Evolutionary conservation across 169 alveolate species (phyloP).

Genomic region (Plasmodium berghei): DNA sequence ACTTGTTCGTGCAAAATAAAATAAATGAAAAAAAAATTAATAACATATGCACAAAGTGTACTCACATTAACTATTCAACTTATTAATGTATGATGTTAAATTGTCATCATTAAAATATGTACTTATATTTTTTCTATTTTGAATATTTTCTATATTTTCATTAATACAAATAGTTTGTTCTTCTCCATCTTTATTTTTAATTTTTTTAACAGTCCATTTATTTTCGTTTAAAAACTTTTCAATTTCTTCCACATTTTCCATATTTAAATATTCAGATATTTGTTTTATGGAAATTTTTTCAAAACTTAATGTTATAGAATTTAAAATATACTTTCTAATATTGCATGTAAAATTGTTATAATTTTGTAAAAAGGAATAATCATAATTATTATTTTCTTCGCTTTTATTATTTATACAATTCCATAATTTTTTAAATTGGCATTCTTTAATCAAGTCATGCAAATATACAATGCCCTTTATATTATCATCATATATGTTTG

Average conservation of each 20-base stretch:
- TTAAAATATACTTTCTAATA: conserved; percentile 51
- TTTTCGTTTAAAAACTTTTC: conserved; percentile 33
- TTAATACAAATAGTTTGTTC: conserved; percentile 44
- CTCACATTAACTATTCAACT: conserved; percentile 11
- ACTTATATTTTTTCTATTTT: conserved; percentile 31
- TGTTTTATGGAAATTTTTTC: conserved; percentile 49
- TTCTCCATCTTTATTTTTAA: conserved; percentile 23
- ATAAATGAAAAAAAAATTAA: too few species aligned
- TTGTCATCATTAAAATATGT: conserved; percentile 64
- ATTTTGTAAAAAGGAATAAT: conserved; percentile 51
- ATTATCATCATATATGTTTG: conserved; percentile 62
- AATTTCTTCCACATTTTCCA: conserved; percentile 8
- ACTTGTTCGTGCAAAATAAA: too few species aligned
- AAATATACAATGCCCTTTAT: conserved; percentile 48
- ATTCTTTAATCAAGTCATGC: conserved; percentile 47
- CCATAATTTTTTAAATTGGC: conserved; percentile 65
- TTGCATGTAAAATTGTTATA: conserved; percentile 26
- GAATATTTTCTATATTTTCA: conserved; percentile 57
- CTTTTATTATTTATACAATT: conserved; percentile 34
- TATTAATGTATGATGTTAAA: conserved; percentile 35
- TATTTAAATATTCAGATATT: conserved; percentile 61
- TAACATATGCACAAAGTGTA: too few species aligned
- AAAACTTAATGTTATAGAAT: conserved; percentile 52
- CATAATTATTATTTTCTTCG: conserved; percentile 25
- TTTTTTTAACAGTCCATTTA: conserved; percentile 57